Evolutionary conservation across 2,329 filamentous ascomycete genomes (phyloP), one percentile per base, ranked within the genome.

Genomic region (Fusarium liriodendri): DNA sequence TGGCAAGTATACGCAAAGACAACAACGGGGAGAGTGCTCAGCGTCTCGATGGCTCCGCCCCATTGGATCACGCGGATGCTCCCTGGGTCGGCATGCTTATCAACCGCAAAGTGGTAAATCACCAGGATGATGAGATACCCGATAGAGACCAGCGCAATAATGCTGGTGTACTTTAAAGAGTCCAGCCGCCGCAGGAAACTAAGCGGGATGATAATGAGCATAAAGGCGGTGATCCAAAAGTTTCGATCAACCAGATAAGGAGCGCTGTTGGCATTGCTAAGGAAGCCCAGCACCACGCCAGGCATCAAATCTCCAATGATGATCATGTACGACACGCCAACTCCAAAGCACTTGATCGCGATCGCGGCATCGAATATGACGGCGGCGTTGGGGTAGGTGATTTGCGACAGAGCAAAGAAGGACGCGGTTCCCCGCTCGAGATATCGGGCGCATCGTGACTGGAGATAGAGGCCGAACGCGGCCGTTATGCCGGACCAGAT

Each of bases 1-100:
- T 99, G 97, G 82, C 97, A 99, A 1, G 97, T 99, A 82, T 98
- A 99, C n/a, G 96, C 97, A 86, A 99, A 99, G 3, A 99, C 94
- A 66, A 98, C 95, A 62, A 99, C 95, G 0, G 97, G 97, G 73
- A 99, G 90, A 72, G 94, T 95, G 76, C 94, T 95, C 62, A 99
- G 87, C 8, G 93, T 92, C 38, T 93, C 89, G 11, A 97, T 87
- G 4, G 94, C 88, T 9, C 96, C 94, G 50, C 91, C 92, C 92
- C 95, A 98, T 71, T 90, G 85, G 72, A 98, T 87, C 33, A 95
- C 85, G 58, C 93, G 90, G 69, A 99, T 90, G 11, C 92, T 89
- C 14, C 94, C 93, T 62, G 94, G 90, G 62, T 93, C 90, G 20
- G 90, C 88, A 67, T 94, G 88, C 1, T 93, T 92, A 82, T 98